These are phyloP conservation scores for Puccinia hordei DNA, from an alignment of 1,284 basidiomycete genomes.

Conservation along the genomic window DNA sequence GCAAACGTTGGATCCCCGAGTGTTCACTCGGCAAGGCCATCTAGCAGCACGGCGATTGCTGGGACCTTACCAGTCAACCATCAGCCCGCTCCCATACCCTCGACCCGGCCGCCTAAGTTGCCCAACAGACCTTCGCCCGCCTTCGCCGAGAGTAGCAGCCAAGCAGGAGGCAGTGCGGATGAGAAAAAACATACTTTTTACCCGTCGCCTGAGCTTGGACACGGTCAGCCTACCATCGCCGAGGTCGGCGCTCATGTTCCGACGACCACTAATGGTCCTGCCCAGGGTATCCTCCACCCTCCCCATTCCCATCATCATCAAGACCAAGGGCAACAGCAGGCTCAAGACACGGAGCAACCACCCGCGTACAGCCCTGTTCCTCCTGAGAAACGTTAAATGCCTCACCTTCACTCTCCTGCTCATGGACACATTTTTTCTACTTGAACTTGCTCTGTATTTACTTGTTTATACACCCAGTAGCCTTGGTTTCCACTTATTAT, in stretches of 20 bases:
- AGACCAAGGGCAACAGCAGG: background rate
- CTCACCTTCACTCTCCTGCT: background rate
- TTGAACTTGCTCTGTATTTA: too few relatives aligned
- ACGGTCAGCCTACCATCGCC: conserved; percentile 18
- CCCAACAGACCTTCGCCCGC: background rate
- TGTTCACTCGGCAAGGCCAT: background rate
- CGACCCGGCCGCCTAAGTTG: conserved; percentile 15
- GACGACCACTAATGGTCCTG: conserved; percentile 18
- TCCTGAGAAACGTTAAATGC: background rate
- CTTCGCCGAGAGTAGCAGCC: background rate
- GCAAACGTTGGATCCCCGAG: background rate
- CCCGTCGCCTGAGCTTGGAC: background rate
- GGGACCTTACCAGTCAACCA: conserved; percentile 11
- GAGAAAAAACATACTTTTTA: background rate
- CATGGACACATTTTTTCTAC: background rate
- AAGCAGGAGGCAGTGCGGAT: background rate
- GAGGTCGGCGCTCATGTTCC: conserved; percentile 26
- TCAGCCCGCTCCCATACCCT: background rate
- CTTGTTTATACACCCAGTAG: background rate
- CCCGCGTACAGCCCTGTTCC: conserved; percentile 23
- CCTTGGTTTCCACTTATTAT: background rate
- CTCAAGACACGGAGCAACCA: background rate
- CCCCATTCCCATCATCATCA: background rate
- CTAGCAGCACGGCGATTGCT: background rate
- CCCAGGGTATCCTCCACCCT: conserved; percentile 17